Evolutionary conservation across 148 eudicot genomes (phyloP).

Genomic region (Rhododendron griersonianum): DNA sequence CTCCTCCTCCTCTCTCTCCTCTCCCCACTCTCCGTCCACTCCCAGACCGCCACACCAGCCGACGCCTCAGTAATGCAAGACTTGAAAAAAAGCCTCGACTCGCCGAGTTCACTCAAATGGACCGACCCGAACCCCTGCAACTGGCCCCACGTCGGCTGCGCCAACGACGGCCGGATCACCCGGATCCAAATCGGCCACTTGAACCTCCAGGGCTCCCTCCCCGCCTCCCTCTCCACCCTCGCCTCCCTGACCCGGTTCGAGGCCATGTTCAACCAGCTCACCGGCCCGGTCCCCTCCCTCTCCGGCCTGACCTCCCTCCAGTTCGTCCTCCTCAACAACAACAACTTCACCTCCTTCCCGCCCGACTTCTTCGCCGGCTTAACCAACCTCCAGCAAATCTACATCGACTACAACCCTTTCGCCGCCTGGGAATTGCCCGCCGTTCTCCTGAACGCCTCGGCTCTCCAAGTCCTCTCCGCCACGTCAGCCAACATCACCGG

Average conservation of each 20-base stretch:
- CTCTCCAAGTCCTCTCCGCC: conserved; percentile 56
- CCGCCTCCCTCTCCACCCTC: conserved; percentile 37
- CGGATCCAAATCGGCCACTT: conserved; percentile 54
- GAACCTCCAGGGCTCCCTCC: conserved; percentile 43
- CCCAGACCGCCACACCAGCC: conserved; percentile 22
- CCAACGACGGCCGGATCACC: conserved; percentile 34
- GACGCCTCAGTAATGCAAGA: conserved; percentile 60
- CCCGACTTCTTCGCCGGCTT: conserved; percentile 54
- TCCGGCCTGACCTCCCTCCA: conserved; percentile 49
- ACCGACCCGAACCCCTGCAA: conserved; percentile 52
- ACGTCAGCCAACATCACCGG: conserved; percentile 48
- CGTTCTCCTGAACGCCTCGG: conserved; percentile 28
- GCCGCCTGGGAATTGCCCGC: conserved; percentile 53
- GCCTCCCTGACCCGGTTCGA: conserved; percentile 51
- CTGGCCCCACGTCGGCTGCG: conserved; percentile 46
- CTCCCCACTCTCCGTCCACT: not conserved
- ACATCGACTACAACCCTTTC: conserved; percentile 55
- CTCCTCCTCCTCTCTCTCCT: not conserved
- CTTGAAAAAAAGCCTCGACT: conserved; percentile 36
- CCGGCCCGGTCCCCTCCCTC: conserved; percentile 63
- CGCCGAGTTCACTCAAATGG: conserved; percentile 52
- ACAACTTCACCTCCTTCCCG: conserved; percentile 48
- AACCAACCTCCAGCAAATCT: conserved; percentile 39
- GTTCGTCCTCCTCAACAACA: conserved; percentile 33
- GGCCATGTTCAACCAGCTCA: conserved; percentile 37